Evolutionary conservation across 2,329 filamentous ascomycete species (phyloP).

Genomic region (Thelonectria olida): DNA sequence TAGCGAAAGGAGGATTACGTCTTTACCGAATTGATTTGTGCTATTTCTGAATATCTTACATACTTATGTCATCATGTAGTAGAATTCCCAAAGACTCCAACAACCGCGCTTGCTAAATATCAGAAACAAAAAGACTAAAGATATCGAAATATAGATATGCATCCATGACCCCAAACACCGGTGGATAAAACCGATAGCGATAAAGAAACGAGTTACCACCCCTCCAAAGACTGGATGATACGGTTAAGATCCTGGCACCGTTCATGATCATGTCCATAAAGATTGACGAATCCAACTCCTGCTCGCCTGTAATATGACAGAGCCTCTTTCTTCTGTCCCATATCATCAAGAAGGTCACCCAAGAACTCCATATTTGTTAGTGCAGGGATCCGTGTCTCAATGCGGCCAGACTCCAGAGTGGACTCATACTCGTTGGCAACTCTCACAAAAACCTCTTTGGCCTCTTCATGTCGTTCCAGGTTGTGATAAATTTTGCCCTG

Average conservation of each 20-base stretch:
- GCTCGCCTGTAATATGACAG: not conserved
- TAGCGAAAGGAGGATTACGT: too few species aligned
- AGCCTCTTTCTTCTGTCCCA: slow-evolving; percentile 49
- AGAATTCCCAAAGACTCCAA: not conserved
- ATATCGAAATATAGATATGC: not conserved
- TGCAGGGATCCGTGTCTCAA: not conserved
- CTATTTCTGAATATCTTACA: not conserved
- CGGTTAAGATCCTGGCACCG: not conserved
- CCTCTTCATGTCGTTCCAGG: not conserved
- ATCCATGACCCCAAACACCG: not conserved
- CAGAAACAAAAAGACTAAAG: not conserved
- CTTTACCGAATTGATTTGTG: not conserved
- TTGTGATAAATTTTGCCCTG: not conserved
- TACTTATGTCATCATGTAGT: not conserved
- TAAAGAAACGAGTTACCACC: not conserved
- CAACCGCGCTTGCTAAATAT: not conserved
- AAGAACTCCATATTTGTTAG: slow-evolving; percentile 58
- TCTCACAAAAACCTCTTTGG: not conserved
- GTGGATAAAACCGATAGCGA: not conserved
- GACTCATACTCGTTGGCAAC: not conserved
- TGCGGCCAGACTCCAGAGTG: not conserved
- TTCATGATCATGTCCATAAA: not conserved
- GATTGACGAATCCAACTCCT: not conserved
- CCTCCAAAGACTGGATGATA: not conserved
- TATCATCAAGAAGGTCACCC: slow-evolving; percentile 74